Conservation (phyloP, 345 rosid species). For the Bretschneidera sinensis region DNA sequence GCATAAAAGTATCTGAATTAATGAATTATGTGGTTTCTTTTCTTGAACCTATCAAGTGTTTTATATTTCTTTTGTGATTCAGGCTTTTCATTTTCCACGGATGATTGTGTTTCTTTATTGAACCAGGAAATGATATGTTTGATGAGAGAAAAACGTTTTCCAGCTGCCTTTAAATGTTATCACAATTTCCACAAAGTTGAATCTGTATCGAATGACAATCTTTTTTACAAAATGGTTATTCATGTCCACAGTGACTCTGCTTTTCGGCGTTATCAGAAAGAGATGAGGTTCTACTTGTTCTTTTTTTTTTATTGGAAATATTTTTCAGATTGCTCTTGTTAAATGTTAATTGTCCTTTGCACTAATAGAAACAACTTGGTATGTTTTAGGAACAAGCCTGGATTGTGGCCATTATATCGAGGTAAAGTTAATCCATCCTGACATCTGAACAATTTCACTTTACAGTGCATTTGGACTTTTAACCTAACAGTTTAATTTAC, state of each 20-base stretch:
- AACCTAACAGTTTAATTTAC: not conserved
- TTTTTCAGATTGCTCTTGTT: not conserved
- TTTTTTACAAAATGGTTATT: slow-evolving; percentile 82
- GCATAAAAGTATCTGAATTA: too few relatives aligned
- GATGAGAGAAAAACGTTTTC: slow-evolving; percentile 74
- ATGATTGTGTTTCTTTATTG: not conserved
- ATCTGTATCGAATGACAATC: slow-evolving; percentile 59
- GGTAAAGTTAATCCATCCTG: slow-evolving; percentile 37
- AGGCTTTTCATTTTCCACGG: not conserved
- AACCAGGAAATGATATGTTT: slow-evolving; percentile 84
- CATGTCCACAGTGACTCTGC: slow-evolving; percentile 85
- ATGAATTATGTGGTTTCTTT: too few relatives aligned
- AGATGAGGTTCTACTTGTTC: slow-evolving; percentile 68
- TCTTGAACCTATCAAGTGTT: not conserved
- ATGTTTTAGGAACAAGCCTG: slow-evolving; percentile 63
- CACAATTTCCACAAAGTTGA: slow-evolving; percentile 72
- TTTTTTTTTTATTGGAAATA: not conserved
- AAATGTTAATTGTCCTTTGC: not conserved
- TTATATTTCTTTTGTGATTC: too few relatives aligned
- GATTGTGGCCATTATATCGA: slow-evolving; percentile 96
- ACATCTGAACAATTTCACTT: not conserved
- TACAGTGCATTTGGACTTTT: not conserved
- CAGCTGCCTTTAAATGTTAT: slow-evolving; percentile 83
- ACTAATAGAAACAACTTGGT: slow-evolving; percentile 13
- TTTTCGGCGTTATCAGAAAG: slow-evolving; percentile 89